phyloP scores from a whole-genome alignment of 805 yeast genomes.

The Ogataea ganodermae region DNA sequence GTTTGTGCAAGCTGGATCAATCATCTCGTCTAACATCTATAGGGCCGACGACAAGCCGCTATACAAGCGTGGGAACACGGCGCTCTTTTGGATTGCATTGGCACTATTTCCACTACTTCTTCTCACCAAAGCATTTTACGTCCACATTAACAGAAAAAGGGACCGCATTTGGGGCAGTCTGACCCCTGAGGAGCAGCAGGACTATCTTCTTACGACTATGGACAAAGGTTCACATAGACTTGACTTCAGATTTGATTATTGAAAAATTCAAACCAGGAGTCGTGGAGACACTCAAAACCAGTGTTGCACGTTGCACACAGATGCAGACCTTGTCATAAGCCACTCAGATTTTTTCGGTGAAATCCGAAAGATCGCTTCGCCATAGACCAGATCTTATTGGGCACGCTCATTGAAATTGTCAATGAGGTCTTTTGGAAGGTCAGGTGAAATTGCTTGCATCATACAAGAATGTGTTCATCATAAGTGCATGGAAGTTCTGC shows the following conservation, averaged over 20 bases:
- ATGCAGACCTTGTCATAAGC: too few relatives aligned
- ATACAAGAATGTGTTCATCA: too few relatives aligned
- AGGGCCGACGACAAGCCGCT: constrained; percentile 57
- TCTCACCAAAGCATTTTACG: constrained; percentile 40
- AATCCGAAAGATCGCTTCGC: too few relatives aligned
- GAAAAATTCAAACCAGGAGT: too few relatives aligned
- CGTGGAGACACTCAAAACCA: too few relatives aligned
- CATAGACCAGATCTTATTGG: too few relatives aligned
- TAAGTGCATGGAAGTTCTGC: too few relatives aligned
- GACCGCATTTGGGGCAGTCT: constrained; percentile 52
- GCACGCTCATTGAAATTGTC: too few relatives aligned
- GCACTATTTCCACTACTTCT: constrained; percentile 33
- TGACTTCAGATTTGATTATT: constrained; percentile 42
- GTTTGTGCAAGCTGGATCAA: constrained; percentile 59
- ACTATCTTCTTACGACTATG: constrained; percentile 45
- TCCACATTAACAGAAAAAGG: constrained; percentile 44
- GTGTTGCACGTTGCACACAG: too few relatives aligned
- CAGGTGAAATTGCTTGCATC: too few relatives aligned
- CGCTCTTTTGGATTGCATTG: constrained; percentile 38
- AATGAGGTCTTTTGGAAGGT: too few relatives aligned
- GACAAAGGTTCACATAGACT: constrained; percentile 62
- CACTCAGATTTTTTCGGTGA: too few relatives aligned
- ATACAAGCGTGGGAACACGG: constrained; percentile 58
- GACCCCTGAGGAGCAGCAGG: constrained; percentile 49
- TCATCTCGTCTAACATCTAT: constrained; percentile 58